Base-by-base conservation (phyloP, 225 moss, liverwort and hornwort species). In the Asterella californica region DNA sequence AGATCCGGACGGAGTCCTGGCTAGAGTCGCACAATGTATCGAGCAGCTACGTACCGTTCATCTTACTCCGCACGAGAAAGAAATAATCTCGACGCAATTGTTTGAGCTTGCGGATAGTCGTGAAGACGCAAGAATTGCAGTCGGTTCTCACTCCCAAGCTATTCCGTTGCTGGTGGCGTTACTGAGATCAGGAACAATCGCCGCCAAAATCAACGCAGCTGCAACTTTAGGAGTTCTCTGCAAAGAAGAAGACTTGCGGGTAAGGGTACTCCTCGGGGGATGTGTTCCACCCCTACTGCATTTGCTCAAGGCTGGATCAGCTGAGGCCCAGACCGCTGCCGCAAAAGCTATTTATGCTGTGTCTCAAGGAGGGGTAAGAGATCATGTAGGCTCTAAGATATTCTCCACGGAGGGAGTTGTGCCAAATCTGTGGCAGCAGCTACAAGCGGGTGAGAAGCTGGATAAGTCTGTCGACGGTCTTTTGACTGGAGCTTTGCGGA, bases 351-450 rank as follows among this genome's bases (percentile, higher is more conserved):
- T 99, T 67, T 88, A 92, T 82, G 93, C 99, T 1, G 99, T 99
- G 21, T 99, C 99, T 10, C 95, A 93, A 81, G 99, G 92, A 49
- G 95, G 99, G 61, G 91, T 91, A 2, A 92, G 95, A 81, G 99
- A 99, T 75, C 93, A 99, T 78, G 99, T 99, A 50, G 99, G 99
- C 21, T 90, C 99, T 15, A 95, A 94, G 81, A 99, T 99, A 70
- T 99, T 99, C 70, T 93, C 99, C 47, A 99, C 99, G 0, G 99
- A 99, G 83, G 99, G 99, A 30, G 99, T 99, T 50, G 95, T 95
- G 7, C 88, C 90, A 38, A 91, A 93, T 79, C 87, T 99, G 37
- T 99, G 99, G 99, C 93, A 99, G 68, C 99, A 99, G 86, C 83
- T 99, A 78, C 92, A 95, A 61, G 85, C 88, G 48, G 84, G 88